phyloP scores from a whole-genome alignment of 768 basidiomycete genomes.

The Termitomyces sp. region DNA sequence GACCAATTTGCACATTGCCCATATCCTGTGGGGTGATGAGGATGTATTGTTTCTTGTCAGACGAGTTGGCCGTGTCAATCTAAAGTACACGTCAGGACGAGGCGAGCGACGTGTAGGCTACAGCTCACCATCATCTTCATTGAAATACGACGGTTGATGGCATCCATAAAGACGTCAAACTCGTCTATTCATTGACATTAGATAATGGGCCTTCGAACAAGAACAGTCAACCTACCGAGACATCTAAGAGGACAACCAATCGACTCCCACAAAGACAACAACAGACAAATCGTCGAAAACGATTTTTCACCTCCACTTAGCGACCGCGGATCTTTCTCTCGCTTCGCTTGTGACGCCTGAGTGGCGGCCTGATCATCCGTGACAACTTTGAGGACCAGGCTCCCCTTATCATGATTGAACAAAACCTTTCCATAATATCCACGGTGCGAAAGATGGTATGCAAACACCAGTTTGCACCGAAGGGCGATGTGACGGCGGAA shows the following conservation, averaged over 20 bases:
- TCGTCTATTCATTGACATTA: slow-evolving; percentile 57
- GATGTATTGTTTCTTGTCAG: slow-evolving; percentile 89
- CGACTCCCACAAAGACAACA: slow-evolving; percentile 95
- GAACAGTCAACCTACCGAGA: slow-evolving; percentile 52
- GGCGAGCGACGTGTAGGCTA: not conserved
- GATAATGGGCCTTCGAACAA: not conserved
- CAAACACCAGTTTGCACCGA: slow-evolving; percentile 81
- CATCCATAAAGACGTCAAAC: slow-evolving; percentile 98
- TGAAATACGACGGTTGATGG: slow-evolving; percentile 85
- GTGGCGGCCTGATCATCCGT: slow-evolving; percentile 77
- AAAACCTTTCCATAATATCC: slow-evolving; percentile 88
- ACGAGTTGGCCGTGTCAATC: slow-evolving; percentile 88
- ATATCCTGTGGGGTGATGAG: slow-evolving; percentile 96
- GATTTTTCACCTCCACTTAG: slow-evolving; percentile 95
- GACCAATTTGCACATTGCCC: slow-evolving; percentile 68
- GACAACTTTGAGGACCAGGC: slow-evolving; percentile 72
- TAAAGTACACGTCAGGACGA: slow-evolving; percentile 24
- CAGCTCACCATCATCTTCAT: slow-evolving; percentile 91
- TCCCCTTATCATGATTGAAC: slow-evolving; percentile 74
- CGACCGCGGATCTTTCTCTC: slow-evolving; percentile 82
- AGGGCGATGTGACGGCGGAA: slow-evolving; percentile 89
- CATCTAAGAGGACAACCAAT: slow-evolving; percentile 93
- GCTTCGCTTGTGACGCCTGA: slow-evolving; percentile 57
- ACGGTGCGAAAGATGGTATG: slow-evolving; percentile 77
- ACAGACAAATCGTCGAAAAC: slow-evolving; percentile 91